Evolutionary conservation across 2,329 filamentous ascomycete genomes (phyloP).

Genomic region (Trichoderma sp.): DNA sequence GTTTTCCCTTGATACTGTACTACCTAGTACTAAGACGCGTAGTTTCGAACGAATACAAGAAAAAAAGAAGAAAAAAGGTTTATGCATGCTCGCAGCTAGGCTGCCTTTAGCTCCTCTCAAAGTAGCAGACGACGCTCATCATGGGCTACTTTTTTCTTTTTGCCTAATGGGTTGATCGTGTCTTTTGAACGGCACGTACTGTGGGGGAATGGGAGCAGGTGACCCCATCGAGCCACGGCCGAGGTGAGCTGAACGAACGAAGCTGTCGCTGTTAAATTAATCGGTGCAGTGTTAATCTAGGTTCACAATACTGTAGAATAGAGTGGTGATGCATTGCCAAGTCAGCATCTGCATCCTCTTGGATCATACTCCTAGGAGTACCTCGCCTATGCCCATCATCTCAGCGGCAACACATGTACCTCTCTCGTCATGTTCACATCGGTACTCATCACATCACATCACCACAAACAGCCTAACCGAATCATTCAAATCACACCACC

Average conservation of each 20-base stretch:
- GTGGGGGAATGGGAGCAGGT: not conserved
- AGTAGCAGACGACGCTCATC: not conserved
- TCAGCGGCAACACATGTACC: not conserved
- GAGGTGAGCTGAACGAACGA: not conserved
- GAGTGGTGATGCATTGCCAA: not conserved
- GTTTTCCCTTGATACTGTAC: not conserved
- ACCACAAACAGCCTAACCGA: not conserved
- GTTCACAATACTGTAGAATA: not conserved
- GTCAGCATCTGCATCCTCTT: not conserved
- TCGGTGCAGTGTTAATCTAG: not conserved
- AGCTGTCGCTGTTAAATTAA: not conserved
- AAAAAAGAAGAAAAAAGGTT: not conserved
- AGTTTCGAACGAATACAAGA: not conserved
- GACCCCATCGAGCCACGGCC: conserved; percentile 10
- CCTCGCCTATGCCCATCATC: not conserved
- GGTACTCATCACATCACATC: not conserved
- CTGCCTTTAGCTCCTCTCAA: not conserved
- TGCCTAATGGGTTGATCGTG: not conserved
- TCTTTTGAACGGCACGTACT: not conserved
- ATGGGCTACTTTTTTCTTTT: not conserved
- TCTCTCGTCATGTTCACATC: not conserved
- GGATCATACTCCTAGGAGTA: not conserved
- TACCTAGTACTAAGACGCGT: not conserved
- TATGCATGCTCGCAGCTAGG: not conserved
- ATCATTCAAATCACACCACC: not conserved